Conservation (phyloP, 495 filamentous ascomycete genomes). For the Patellaria atrata region DNA sequence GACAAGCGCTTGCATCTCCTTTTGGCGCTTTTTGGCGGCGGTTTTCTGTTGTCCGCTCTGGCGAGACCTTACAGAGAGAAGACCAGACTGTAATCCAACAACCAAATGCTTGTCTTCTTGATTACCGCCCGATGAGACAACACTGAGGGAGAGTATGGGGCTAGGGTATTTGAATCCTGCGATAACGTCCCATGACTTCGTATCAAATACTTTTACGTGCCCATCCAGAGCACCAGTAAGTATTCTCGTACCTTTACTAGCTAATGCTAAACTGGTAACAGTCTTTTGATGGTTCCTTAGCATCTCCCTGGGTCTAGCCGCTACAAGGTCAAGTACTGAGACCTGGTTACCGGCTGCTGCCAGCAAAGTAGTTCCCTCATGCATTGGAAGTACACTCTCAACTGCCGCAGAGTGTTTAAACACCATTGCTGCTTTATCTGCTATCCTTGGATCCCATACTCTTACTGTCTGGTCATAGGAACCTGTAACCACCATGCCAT, state of each 20-base stretch:
- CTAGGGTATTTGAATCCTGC: conserved; percentile 82
- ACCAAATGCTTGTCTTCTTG: conserved; percentile 77
- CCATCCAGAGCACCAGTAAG: conserved; percentile 84
- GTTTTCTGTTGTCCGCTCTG: conserved; percentile 71
- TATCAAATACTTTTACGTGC: conserved; percentile 93
- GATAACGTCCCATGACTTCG: conserved; percentile 80
- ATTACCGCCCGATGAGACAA: conserved; percentile 49
- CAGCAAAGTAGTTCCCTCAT: conserved; percentile 70
- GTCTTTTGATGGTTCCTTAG: conserved; percentile 96
- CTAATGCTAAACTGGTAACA: conserved; percentile 68
- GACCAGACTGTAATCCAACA: conserved; percentile 84
- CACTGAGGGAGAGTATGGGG: conserved; percentile 68
- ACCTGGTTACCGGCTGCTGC: conserved; percentile 79
- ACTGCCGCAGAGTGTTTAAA: conserved; percentile 86
- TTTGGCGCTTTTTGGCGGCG: conserved; percentile 58
- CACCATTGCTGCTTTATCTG: conserved; percentile 41
- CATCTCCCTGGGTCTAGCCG: conserved; percentile 69
- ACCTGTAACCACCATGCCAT: conserved; percentile 65
- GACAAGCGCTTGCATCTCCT: conserved; percentile 74
- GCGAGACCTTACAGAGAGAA: conserved; percentile 75
- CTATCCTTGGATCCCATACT: conserved; percentile 72
- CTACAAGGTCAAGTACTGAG: conserved; percentile 85
- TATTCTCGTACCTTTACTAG: conserved; percentile 62
- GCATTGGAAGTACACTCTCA: conserved; percentile 73
- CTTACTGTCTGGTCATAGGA: conserved; percentile 90